Evolutionary conservation across 2,329 filamentous ascomycete genomes (phyloP).

Genomic region (Knufia fluminis): DNA sequence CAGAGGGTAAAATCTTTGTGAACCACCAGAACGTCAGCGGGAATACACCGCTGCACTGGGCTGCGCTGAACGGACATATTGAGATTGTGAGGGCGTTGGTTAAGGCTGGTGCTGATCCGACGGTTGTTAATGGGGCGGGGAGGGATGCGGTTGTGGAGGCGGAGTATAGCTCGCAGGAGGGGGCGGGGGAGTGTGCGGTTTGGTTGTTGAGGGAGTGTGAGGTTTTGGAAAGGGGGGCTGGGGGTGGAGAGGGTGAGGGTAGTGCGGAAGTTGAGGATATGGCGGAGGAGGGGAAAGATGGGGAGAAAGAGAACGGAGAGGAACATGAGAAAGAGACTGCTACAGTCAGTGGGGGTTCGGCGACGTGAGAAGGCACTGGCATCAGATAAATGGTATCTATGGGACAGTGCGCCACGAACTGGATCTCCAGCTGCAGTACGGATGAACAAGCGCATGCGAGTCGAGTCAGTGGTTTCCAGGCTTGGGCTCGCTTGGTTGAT

Average conservation of each 20-base stretch:
- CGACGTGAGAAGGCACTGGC: no score
- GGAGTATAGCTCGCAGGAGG: slow-evolving; percentile 39
- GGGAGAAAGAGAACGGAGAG: no score
- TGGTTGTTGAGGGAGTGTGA: slow-evolving; percentile 24
- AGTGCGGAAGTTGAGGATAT: background rate
- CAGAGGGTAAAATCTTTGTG: slow-evolving; percentile 24
- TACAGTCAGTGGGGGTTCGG: no score
- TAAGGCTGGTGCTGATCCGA: slow-evolving; percentile 65
- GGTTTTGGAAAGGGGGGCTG: slow-evolving; percentile 16
- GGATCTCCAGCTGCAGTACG: no score
- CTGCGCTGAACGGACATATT: slow-evolving; percentile 78
- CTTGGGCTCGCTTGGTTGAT: no score
- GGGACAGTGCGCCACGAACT: no score
- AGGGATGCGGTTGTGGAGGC: slow-evolving; percentile 71
- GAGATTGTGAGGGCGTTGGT: slow-evolving; percentile 69
- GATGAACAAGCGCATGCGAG: no score
- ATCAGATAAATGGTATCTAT: no score
- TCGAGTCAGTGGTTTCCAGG: no score
- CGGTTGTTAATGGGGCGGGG: slow-evolving; percentile 70
- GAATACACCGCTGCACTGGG: slow-evolving; percentile 92
- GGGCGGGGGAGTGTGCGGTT: slow-evolving; percentile 18
- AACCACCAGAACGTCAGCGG: slow-evolving; percentile 64
- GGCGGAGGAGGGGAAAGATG: background rate
- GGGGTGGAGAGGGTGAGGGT: background rate
- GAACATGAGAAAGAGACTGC: no score